Evolutionary conservation across 148 eudicot genomes (phyloP), one percentile per base, ranked within the genome.

Genomic region (Cornus kousa): DNA sequence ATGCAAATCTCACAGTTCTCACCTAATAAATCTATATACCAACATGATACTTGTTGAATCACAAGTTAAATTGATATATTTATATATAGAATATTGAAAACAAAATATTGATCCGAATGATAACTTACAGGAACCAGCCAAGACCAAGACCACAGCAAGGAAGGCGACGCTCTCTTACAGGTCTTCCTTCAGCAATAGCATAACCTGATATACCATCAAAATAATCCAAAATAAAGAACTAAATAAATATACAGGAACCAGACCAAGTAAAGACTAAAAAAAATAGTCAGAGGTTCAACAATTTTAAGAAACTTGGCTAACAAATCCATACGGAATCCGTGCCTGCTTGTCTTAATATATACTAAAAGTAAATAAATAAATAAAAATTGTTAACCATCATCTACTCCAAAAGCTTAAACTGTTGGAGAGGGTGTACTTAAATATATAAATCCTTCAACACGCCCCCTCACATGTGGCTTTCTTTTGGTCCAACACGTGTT

Each of bases 51-150:
- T 28, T 14, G 9, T 57, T 60, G 19, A 10, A 66, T 64, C 17
- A 73, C 19, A 46, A 46, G 23, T 31, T 76, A 14, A 3, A 20
- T 23, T 39, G 35, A 23, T 65, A 12, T 24, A 43, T 43, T 39
- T 24, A 23, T 65, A 12, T 24, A 43, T 43, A 5, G 43, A 31
- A 16, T 17, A 71, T 7, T 39, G 31, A 53, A 77, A 53, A 77
- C 19, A 22, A 46, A 35, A 40, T 60, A 14, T 14, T 67, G 55
- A 57, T 73, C 62, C 53, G 37, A 53, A 50, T 65, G 31, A 68
- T 11, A 66, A 80, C 90, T 89, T 88, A 94, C 97, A 94, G 74
- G 88, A 88, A 89, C 98, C 98, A 94, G 86, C 97, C 97, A 70
- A 80, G 46, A n/a, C 98, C 98, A 74, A 86, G 72, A 55, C 98